Percentiles rank a stretch among this genome's conserved stretches.
Conservation (phyloP, 192 early-diverging fungal species). For the Gryganskiella cystojenkinii region DNA sequence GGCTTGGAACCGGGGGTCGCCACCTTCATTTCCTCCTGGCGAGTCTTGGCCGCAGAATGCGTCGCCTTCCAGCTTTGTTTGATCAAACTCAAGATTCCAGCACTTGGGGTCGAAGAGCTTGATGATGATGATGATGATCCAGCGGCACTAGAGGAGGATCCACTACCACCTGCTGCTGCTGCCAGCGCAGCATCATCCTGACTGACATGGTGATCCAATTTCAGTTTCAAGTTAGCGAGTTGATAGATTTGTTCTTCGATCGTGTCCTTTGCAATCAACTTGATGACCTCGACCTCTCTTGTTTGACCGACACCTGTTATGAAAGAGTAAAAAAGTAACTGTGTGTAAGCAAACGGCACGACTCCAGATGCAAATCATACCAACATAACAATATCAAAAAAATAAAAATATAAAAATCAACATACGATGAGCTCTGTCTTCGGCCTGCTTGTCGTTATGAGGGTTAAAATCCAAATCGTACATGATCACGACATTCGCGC, state of each 20-base stretch:
- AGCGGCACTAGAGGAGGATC: neutral
- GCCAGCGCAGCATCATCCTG: conserved; percentile 16
- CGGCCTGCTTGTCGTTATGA: conserved; percentile 85
- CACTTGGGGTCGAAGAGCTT: conserved; percentile 38
- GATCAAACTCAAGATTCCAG: conserved; percentile 48
- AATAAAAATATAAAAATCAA: conserved; percentile 3
- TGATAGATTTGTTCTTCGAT: conserved; percentile 78
- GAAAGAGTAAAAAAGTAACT: too few relatives aligned
- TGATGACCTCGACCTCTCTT: conserved; percentile 80
- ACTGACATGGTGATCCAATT: conserved; percentile 63
- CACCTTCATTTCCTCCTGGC: neutral
- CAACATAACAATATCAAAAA: too few relatives aligned
- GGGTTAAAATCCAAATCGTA: conserved; percentile 90
- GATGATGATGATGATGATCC: conserved; percentile 14
- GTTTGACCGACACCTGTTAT: conserved; percentile 89
- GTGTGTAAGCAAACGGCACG: too few relatives aligned
- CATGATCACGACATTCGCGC: conserved; percentile 82
- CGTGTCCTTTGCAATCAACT: conserved; percentile 71
- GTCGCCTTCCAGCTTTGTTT: conserved; percentile 40
- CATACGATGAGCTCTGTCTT: conserved; percentile 86
- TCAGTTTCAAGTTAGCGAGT: conserved; percentile 69
- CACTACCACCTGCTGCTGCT: neutral
- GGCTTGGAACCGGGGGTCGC: neutral
- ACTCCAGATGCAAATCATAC: too few relatives aligned
- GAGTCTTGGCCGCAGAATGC: neutral